A percentile compares a stretch with the other conserved stretches of the same genome.
Conservation (phyloP, 306 rosid genomes). For the Glycine soja region DNA sequence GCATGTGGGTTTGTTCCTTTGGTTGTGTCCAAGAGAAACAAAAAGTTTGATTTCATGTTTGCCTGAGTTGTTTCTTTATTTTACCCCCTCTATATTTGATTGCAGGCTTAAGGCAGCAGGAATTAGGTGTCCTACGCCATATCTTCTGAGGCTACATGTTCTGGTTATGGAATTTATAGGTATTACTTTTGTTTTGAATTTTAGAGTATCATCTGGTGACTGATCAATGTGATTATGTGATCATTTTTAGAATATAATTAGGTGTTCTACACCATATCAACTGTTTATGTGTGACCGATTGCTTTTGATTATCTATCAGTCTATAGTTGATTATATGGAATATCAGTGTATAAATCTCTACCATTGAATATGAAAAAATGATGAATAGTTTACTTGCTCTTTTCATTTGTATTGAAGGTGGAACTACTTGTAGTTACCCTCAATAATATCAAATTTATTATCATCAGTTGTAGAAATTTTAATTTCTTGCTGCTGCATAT, state of each 20-base stretch:
- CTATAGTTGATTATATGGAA: slow-evolving; percentile 24
- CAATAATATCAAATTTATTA: too few relatives aligned
- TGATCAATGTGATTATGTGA: too few relatives aligned
- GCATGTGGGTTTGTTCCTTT: slow-evolving; percentile 1
- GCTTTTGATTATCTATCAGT: neutral
- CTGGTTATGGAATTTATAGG: slow-evolving; percentile 97
- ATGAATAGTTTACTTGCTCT: slow-evolving; percentile 7
- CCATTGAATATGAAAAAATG: neutral
- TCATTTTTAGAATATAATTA: too few relatives aligned
- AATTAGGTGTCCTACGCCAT: slow-evolving; percentile 78
- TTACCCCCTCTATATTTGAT: neutral
- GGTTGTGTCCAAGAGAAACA: slow-evolving; percentile 10
- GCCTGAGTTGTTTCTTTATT: slow-evolving; percentile 22
- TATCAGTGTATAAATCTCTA: slow-evolving; percentile 17
- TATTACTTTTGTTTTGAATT: slow-evolving; percentile 23
- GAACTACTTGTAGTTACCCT: slow-evolving; percentile 19
- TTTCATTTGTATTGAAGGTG: slow-evolving; percentile 14
- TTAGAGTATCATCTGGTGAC: too few relatives aligned
- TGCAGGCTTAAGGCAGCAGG: slow-evolving; percentile 88
- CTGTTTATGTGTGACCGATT: too few relatives aligned
- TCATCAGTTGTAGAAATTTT: too few relatives aligned
- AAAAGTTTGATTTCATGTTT: slow-evolving; percentile 28
- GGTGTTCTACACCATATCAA: too few relatives aligned
- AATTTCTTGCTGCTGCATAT: slow-evolving; percentile 15
- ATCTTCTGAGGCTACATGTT: slow-evolving; percentile 72